Conservation (phyloP, 2,329 filamentous ascomycete genomes). For the Xylariaceae sp. region DNA sequence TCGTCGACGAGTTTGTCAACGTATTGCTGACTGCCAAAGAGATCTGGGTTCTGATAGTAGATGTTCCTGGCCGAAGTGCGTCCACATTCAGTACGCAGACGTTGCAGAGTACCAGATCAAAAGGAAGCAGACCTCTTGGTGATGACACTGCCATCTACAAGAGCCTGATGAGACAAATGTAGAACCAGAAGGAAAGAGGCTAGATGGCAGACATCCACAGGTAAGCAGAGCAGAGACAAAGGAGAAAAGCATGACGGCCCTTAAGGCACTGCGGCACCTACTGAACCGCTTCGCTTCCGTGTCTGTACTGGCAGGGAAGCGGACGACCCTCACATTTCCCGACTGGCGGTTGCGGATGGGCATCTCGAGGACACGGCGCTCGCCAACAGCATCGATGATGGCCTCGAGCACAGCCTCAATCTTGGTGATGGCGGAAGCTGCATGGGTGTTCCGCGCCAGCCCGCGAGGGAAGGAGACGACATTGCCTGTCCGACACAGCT, state of each 20-base stretch:
- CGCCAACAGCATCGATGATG: constrained; percentile 41
- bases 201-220: no score
- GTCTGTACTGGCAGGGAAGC: constrained; percentile 15
- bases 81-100: constrained; percentile 2
- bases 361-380: constrained; percentile 38
- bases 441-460: constrained; percentile 8
- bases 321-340: constrained; percentile 13
- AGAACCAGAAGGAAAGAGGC: constrained; percentile 52
- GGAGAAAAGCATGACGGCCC: not conserved
- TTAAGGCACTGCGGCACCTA: constrained; percentile 11
- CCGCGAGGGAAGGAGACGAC: no score
- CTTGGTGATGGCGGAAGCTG: constrained; percentile 33
- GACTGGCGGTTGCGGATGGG: constrained; percentile 32
- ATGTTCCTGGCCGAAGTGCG: constrained; percentile 65
- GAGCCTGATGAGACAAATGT: constrained; percentile 50
- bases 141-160: constrained; percentile 45
- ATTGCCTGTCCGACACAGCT: no score
- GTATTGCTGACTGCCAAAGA: constrained; percentile 61
- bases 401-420: constrained; percentile 49
- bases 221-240: not conserved
- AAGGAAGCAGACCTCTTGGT: constrained; percentile 51
- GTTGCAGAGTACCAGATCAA: not conserved
- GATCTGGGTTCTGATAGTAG: constrained; percentile 66
- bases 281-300: constrained; percentile 20
- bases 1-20: constrained; percentile 71